Conservation (phyloP, 768 basidiomycete genomes). For the Boletus barrowsii region DNA sequence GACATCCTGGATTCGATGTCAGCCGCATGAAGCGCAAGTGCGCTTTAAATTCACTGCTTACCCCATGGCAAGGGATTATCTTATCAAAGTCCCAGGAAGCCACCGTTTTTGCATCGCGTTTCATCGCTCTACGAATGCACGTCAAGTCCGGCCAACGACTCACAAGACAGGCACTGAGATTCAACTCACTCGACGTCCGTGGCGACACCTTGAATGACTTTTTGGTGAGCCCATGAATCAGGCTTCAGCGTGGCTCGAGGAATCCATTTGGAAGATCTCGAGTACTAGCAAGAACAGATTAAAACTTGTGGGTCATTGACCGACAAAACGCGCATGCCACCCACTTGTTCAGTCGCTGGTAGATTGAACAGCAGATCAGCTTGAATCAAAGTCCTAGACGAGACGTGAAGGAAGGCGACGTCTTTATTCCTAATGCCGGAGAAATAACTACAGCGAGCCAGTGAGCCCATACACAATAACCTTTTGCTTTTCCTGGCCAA, state of each 20-base stretch:
- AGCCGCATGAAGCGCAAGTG: constrained; percentile 1
- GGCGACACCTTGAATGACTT: constrained; percentile 16
- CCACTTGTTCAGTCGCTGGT: constrained; percentile 71
- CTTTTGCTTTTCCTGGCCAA: neutral
- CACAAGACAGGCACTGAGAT: neutral
- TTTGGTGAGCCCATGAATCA: constrained; percentile 30
- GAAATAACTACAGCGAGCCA: constrained; percentile 50
- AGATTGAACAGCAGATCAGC: constrained; percentile 86
- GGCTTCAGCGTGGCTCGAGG: constrained; percentile 27
- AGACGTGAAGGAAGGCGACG: constrained; percentile 74
- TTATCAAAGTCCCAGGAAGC: constrained; percentile 70
- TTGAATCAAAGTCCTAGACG: constrained; percentile 69
- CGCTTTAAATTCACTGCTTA: constrained; percentile 20
- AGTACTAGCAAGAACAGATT: constrained; percentile 30
- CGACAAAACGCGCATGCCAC: neutral
- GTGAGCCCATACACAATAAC: neutral
- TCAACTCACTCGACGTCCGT: constrained; percentile 29
- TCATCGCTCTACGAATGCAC: constrained; percentile 45
- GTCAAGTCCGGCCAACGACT: neutral
- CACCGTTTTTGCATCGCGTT: constrained; percentile 60
- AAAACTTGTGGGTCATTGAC: neutral
- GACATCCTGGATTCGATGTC: constrained; percentile 41
- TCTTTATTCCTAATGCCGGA: constrained; percentile 74
- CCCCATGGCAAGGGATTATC: constrained; percentile 73
- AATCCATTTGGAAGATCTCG: constrained; percentile 33